phyloP scores from a whole-genome alignment of 2,329 filamentous ascomycete genomes.

The Paecilomyces variotii region DNA sequence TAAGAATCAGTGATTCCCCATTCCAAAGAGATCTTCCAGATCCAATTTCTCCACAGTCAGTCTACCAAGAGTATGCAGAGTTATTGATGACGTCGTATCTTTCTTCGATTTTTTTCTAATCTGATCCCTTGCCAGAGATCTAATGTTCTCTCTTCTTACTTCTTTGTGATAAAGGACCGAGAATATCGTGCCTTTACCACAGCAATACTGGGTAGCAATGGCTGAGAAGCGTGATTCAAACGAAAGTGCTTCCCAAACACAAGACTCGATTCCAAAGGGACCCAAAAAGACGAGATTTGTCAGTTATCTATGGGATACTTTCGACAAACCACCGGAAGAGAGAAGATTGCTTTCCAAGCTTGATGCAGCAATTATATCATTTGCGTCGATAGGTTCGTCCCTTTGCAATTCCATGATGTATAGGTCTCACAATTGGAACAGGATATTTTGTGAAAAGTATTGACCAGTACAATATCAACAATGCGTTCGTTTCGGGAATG shows the following conservation, averaged over 20 bases:
- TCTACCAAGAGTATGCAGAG: background rate
- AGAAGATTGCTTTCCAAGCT: constrained; percentile 43
- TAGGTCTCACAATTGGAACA: constrained; percentile 6
- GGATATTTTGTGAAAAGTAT: constrained; percentile 47
- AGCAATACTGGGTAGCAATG: background rate
- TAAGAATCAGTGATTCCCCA: background rate
- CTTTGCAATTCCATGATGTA: background rate
- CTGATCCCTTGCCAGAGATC: background rate
- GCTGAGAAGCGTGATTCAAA: background rate
- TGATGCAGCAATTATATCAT: constrained; percentile 41
- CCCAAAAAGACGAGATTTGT: constrained; percentile 36
- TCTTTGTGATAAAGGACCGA: background rate
- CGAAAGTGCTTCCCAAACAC: background rate
- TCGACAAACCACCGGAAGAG: constrained; percentile 45
- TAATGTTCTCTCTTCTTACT: background rate
- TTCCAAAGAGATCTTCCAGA: background rate
- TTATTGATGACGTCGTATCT: background rate
- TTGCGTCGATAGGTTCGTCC: constrained; percentile 34
- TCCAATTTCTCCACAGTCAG: background rate
- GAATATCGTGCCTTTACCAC: background rate
- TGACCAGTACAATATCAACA: constrained; percentile 39
- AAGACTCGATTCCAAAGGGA: background rate
- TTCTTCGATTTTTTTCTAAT: background rate
- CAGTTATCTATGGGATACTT: constrained; percentile 46
- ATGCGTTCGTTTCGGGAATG: constrained; percentile 43